phyloP scores from a whole-genome alignment of 129 eudicot genomes.

The carrot (Daucus carota) region DH1_v3.0 NC_030382.2:11300501-11301000 shows the following conservation, averaged over 20 bases:
- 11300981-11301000: slow-evolving; percentile 45
- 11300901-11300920: not conserved
- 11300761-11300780: not conserved
- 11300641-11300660: slow-evolving; percentile 83
- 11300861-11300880: not conserved
- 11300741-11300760: not conserved
- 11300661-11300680: slow-evolving; percentile 93
- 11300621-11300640: slow-evolving; percentile 93
- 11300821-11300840: not conserved
- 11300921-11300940: slow-evolving; percentile 62
- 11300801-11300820: not conserved
- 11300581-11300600: slow-evolving; percentile 96
- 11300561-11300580: slow-evolving; percentile 23
- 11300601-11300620: slow-evolving; percentile 98
- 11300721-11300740: slow-evolving; percentile 38
- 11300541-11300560: not conserved
- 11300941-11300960: slow-evolving; percentile 65
- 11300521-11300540: not conserved
- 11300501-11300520: not conserved
- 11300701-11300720: slow-evolving; percentile 75
- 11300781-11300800: not conserved
- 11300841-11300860: not conserved
- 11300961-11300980: slow-evolving; percentile 73
- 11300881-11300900: not conserved
- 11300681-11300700: slow-evolving; percentile 80